Conservation (phyloP, 176 grass and related monocot species). For the Musa schizocarpa region DNA sequence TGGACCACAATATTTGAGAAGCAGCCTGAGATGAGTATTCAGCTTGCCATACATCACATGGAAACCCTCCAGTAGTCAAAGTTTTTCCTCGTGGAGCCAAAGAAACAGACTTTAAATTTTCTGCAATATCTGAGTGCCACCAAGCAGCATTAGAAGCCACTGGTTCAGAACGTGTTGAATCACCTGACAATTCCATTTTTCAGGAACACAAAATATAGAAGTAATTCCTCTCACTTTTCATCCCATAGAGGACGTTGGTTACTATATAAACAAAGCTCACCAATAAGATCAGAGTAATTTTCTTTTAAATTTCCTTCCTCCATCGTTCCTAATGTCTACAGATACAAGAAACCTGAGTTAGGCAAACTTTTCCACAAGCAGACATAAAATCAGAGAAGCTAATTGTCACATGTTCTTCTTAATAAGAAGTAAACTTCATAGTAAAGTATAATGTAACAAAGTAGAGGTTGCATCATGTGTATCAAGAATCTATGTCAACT, state of each 20-base stretch:
- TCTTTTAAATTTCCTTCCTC: background rate
- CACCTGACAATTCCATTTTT: slow-evolving; percentile 36
- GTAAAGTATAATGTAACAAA: background rate
- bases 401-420: background rate
- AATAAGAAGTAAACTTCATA: background rate
- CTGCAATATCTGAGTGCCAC: slow-evolving; percentile 38
- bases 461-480: background rate
- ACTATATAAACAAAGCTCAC: background rate
- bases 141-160: slow-evolving; percentile 36
- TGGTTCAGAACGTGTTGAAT: slow-evolving; percentile 41
- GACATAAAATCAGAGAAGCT: background rate
- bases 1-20: slow-evolving; percentile 76
- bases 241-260: background rate
- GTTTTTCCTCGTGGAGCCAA: slow-evolving; percentile 24
- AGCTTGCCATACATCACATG: slow-evolving; percentile 26
- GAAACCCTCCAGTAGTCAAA: slow-evolving; percentile 26
- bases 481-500: background rate
- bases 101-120: slow-evolving; percentile 48
- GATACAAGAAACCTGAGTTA: background rate
- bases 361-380: background rate
- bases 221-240: slow-evolving; percentile 1
- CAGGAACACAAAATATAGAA: background rate
- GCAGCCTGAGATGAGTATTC: slow-evolving; percentile 39
- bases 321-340: slow-evolving; percentile 1
- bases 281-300: background rate